phyloP scores from a whole-genome alignment of 371 early-diverging fungal genomes.

The Lichtheimia ornata region DNA sequence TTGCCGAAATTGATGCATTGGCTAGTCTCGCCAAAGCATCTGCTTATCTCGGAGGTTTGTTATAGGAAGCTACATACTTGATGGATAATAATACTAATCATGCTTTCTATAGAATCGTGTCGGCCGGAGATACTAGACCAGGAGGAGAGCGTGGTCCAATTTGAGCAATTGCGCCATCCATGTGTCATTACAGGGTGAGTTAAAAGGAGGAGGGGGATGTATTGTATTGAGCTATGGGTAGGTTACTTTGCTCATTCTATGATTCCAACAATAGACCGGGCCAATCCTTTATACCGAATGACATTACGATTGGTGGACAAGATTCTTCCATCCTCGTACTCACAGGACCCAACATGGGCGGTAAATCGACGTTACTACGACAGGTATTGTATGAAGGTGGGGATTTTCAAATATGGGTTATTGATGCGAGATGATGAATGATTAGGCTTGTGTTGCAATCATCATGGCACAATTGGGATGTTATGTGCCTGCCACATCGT shows the following conservation, averaged over 20 bases:
- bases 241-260: background rate
- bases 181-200: conserved; percentile 69
- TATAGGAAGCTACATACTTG: background rate
- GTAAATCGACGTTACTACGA: conserved; percentile 95
- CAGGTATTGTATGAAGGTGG: conserved; percentile 55
- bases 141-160: conserved; percentile 66
- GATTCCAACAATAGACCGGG: conserved; percentile 34
- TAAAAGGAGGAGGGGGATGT: background rate
- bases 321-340: conserved; percentile 85
- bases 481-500: conserved; percentile 89
- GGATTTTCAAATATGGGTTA: background rate
- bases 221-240: too few species aligned
- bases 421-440: background rate
- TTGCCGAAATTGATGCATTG: conserved; percentile 93
- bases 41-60: conserved; percentile 60
- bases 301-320: conserved; percentile 71
- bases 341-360: conserved; percentile 98
- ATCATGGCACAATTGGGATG: conserved; percentile 99
- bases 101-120: conserved; percentile 61
- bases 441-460: conserved; percentile 88
- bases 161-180: conserved; percentile 86
- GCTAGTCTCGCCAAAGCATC: conserved; percentile 81
- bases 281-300: conserved; percentile 93
- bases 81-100: background rate
- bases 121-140: conserved; percentile 77